A percentile compares a stretch with the other conserved stretches of the same genome.
These are phyloP conservation scores for Pythium sukuiense DNA, from an alignment of 352 stramenopile species.

Conservation along the genomic window DNA sequence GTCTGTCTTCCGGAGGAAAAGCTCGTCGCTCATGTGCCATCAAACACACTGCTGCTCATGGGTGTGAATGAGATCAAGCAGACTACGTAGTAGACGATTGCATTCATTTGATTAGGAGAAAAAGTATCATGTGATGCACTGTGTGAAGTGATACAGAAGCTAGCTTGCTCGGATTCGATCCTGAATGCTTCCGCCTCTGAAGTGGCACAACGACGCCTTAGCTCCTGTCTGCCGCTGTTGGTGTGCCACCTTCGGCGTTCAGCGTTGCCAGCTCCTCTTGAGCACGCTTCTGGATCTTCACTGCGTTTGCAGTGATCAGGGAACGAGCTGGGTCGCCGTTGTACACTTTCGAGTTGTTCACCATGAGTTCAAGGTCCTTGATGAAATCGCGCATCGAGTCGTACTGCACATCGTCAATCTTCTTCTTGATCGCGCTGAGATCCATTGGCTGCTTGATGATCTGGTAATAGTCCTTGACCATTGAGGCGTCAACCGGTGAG, in stretches of 20 bases:
- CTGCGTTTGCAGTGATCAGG: conserved; percentile 75
- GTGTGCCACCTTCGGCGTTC: conserved; percentile 50
- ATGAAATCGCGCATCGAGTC: conserved; percentile 86
- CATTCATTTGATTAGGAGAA: too few species aligned
- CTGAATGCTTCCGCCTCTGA: too few species aligned
- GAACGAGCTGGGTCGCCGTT: conserved; percentile 72
- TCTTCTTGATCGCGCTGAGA: conserved; percentile 61
- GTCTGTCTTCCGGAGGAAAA: too few species aligned
- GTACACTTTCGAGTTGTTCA: conserved; percentile 84
- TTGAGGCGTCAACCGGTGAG: conserved; percentile 51
- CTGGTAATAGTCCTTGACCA: conserved; percentile 77
- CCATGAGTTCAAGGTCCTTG: conserved; percentile 84
- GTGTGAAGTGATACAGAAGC: too few species aligned
- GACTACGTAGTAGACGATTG: too few species aligned
- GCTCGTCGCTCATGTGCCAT: too few species aligned
- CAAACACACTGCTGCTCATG: too few species aligned
- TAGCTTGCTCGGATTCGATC: too few species aligned
- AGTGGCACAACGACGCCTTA: neutral
- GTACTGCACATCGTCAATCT: conserved; percentile 67
- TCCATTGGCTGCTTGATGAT: conserved; percentile 89
- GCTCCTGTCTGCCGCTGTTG: conserved; percentile 9
- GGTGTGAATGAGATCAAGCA: too few species aligned
- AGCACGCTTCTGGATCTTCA: conserved; percentile 70
- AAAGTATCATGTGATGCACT: too few species aligned
- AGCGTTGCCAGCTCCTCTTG: conserved; percentile 74